These are phyloP conservation scores for Vanrija pseudolonga DNA, from an alignment of 1,284 basidiomycete genomes.

Conservation along the genomic window DNA sequence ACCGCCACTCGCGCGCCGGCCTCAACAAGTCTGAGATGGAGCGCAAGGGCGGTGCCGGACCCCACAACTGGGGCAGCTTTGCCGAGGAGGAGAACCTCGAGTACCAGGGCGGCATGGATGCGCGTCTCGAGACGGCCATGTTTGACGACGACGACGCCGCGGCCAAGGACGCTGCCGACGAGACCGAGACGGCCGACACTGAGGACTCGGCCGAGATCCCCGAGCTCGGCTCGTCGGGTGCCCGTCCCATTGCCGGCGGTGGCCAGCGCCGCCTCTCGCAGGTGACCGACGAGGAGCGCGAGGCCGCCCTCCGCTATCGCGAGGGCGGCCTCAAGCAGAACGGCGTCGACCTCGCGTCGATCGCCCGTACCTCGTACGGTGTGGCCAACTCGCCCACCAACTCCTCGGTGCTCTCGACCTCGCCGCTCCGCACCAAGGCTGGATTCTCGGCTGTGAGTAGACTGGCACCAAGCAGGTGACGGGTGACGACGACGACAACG, in stretches of 20 bases:
- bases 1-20: constrained; percentile 68
- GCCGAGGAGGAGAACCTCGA: constrained; percentile 60
- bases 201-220: not conserved
- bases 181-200: not conserved
- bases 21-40: constrained; percentile 59
- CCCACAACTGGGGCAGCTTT: constrained; percentile 77
- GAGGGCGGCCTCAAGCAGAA: constrained; percentile 44
- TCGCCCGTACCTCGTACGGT: constrained; percentile 74
- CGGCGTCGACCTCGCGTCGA: constrained; percentile 64
- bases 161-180: not conserved
- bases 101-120: constrained; percentile 26
- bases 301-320: constrained; percentile 46
- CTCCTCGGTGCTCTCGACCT: constrained; percentile 40
- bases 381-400: constrained; percentile 59
- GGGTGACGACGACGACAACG: too few species aligned
- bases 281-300: constrained; percentile 63
- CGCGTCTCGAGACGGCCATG: constrained; percentile 47
- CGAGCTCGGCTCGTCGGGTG: constrained; percentile 16
- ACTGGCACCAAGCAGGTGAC: too few species aligned
- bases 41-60: constrained; percentile 73
- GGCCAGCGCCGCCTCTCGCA: constrained; percentile 41
- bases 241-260: not conserved
- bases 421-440: constrained; percentile 47
- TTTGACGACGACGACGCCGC: constrained; percentile 52
- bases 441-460: constrained; percentile 26